Evolutionary conservation across 176 grass and related monocot genomes (phyloP), one percentile per base, ranked within the genome.

Genomic region (Metroxylon sagu): DNA sequence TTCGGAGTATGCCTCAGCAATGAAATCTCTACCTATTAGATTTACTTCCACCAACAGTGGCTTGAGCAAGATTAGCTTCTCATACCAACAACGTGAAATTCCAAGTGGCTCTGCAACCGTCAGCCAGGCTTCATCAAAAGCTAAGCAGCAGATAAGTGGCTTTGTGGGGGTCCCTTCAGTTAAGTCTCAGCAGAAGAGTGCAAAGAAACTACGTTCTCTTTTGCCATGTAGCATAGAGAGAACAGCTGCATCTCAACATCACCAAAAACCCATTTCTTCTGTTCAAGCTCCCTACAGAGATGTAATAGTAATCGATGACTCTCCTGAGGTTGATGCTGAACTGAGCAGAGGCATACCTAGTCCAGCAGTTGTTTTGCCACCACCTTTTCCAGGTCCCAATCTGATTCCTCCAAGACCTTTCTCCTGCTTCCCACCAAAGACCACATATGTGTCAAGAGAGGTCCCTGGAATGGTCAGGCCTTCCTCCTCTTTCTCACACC

Each of bases 271-370:
- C 18, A 50, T 77, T 56, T 74, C 69, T 14, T 64, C 70, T 21
- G 69, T 64, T 68, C 74, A 59, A 29, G 57, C 79, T 50, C 56
- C 63, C 29, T 88, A 82, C 71, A 82, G 88, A 62, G 88, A 89
- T 58, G 71, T 89, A 35, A 87, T 95, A 35, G 72, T 90, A 58
- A 81, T 92, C 5, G 69, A 92, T 61, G 82, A 89, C 57, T 63
- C 82, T 74, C 74, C 76, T 29, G 76, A 89, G 68, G 31, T 23
- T 14, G 73, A 72, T 76, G 79, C 21, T 54, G 73, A 79, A 63
- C 72, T 64, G 30, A 79, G 70, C 62, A 74, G 64, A 30, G 10
- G 35, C 7, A 65, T 77, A 65, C 49, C 64, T 43, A 52, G 62
- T 50, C 70, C 80, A 12, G 29, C 62, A 61, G 74, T 54, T 14